Evolutionary conservation across 163 green algal genomes (phyloP).

Genomic region (Prototheca wickerhamii): DNA sequence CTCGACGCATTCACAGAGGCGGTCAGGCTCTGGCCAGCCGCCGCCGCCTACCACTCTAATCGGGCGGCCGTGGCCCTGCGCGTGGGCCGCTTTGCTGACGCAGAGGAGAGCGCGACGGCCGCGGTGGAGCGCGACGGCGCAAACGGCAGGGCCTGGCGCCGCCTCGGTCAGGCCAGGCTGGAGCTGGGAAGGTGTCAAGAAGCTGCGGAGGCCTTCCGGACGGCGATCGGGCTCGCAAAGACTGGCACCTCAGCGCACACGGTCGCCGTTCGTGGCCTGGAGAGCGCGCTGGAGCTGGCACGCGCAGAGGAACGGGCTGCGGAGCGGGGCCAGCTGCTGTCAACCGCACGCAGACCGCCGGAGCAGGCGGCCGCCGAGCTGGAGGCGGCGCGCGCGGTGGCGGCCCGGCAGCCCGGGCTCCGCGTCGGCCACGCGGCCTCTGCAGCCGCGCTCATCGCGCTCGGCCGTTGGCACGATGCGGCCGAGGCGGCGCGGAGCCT

Average conservation of each 20-base stretch:
- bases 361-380: background rate
- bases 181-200: background rate
- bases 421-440: slow-evolving; percentile 9
- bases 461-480: slow-evolving; percentile 19
- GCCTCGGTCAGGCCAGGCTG: slow-evolving; percentile 15
- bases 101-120: slow-evolving; percentile 11
- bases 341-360: background rate
- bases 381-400: background rate
- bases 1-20: slow-evolving; percentile 39
- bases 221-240: no score
- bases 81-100: slow-evolving; percentile 18
- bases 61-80: slow-evolving; percentile 34
- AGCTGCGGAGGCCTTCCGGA: background rate
- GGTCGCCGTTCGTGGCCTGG: no score
- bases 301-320: no score
- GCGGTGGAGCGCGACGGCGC: slow-evolving; percentile 13
- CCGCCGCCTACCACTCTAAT: slow-evolving; percentile 38
- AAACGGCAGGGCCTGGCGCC: slow-evolving; percentile 11
- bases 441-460: slow-evolving; percentile 22
- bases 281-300: no score
- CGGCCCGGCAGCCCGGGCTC: background rate
- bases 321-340: background rate
- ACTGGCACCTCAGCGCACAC: no score
- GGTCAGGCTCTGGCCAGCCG: slow-evolving; percentile 28
- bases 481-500: slow-evolving; percentile 7